Conservation (phyloP, 345 rosid species). For the Cardamine chenopodiifolia region DNA sequence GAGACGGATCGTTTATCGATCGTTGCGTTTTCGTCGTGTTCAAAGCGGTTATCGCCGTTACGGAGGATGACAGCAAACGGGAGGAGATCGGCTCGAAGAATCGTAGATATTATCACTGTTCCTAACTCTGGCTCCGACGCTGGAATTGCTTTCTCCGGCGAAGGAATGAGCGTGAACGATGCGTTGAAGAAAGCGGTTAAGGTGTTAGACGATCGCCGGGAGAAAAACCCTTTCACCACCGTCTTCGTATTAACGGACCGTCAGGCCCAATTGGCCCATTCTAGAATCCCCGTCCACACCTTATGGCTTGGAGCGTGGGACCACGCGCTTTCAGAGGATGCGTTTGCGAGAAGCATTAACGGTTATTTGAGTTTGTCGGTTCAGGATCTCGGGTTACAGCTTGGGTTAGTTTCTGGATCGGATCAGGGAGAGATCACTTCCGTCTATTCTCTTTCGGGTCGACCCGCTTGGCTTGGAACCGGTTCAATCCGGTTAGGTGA, state of each 20-base stretch:
- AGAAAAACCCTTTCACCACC: slow-evolving; percentile 63
- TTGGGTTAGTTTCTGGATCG: slow-evolving; percentile 66
- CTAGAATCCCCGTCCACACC: slow-evolving; percentile 58
- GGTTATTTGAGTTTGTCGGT: slow-evolving; percentile 57
- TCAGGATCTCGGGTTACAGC: slow-evolving; percentile 66
- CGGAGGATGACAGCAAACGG: slow-evolving; percentile 75
- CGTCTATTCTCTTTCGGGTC: slow-evolving; percentile 56
- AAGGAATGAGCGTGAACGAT: slow-evolving; percentile 65
- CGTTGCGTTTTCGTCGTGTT: slow-evolving; percentile 69
- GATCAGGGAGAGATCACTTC: slow-evolving; percentile 65
- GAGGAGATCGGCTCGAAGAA: slow-evolving; percentile 63
- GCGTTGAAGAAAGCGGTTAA: slow-evolving; percentile 87
- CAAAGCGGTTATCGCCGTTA: slow-evolving; percentile 71
- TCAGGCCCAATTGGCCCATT: slow-evolving; percentile 39
- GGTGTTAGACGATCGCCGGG: slow-evolving; percentile 84
- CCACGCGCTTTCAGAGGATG: slow-evolving; percentile 50
- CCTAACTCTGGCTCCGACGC: slow-evolving; percentile 52
- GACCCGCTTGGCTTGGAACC: slow-evolving; percentile 55
- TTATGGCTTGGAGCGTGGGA: slow-evolving; percentile 44
- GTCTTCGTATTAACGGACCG: slow-evolving; percentile 65
- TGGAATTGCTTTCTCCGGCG: slow-evolving; percentile 53
- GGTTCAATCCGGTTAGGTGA: slow-evolving; percentile 70
- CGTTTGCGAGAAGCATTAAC: slow-evolving; percentile 47
- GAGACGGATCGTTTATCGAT: slow-evolving; percentile 78
- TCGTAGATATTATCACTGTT: slow-evolving; percentile 50